Base-by-base conservation (phyloP, 176 grass and related monocot species). In the Chrysopogon serrulatus region DNA sequence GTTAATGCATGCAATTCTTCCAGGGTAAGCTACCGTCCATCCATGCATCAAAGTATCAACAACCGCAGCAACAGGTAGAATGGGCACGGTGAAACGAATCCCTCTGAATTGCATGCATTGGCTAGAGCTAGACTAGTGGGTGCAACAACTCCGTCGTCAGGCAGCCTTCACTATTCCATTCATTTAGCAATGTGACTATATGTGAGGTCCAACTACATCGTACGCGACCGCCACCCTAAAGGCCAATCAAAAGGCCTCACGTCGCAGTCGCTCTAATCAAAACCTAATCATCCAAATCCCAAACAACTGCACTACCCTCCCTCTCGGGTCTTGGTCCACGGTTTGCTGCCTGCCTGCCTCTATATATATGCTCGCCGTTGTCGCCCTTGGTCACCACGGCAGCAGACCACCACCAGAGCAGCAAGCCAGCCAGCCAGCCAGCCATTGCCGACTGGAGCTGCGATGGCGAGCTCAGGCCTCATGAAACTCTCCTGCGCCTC, bases 251-350 rank as follows among this genome's bases (percentile, higher is more conserved):
- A 76, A 64, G 3, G 13, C 14, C 6, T 27, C 41, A 11, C 49
- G 63, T 35, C 57, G 30, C 57, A 5, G 26, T 63, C 78, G 60
- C 75, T 23, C 34, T 21, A 85, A 84, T 85, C 59, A 82, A 61
- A 92, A 90, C 91, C 88, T 96, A 93, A 91, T 93, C 88, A 89
- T 96, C 80, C 91, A 85, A 91, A 93, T 84, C 51, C 47, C 88
- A 81, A 89, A 87, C 94, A 83, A 96, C 88, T 76, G 24, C 88
- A 77, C 62, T 64, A n/a, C 32, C 42, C n/a, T n/a, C 24, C 24
- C 53, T 30, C 75, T 76, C 56, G 37, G 27, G 60, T 31, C 61
- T 64, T 28, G 61, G 0, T 28, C 59, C 27, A 27, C 59, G 61
- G n/a, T n/a, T 32, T 64, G 60, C 24, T 28, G 12, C n/a, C 59